Evolutionary conservation across 2,329 filamentous ascomycete species (phyloP).

Genomic region (Fusarium lateritium): DNA sequence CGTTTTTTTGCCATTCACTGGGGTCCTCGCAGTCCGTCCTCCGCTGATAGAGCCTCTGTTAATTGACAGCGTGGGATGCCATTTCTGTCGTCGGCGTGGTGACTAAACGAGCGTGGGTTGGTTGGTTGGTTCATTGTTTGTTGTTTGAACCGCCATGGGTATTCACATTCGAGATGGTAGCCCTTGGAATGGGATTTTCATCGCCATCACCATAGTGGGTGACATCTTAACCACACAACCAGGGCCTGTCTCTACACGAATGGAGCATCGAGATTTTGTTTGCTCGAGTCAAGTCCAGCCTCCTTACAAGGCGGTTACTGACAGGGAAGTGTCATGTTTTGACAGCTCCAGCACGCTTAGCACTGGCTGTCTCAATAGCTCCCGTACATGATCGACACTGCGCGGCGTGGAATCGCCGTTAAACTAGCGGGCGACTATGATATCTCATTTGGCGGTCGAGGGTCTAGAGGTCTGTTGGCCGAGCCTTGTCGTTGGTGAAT

Average conservation of each 20-base stretch:
- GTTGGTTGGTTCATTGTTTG: not conserved
- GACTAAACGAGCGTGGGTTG: not conserved
- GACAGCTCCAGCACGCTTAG: not conserved
- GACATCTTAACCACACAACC: not conserved
- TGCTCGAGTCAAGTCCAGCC: not conserved
- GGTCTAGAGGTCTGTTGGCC: not conserved
- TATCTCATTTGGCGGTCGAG: not conserved
- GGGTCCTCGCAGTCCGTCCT: slow-evolving; percentile 24
- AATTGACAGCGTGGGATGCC: not conserved
- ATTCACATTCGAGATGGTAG: not conserved
- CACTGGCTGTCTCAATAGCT: slow-evolving; percentile 10
- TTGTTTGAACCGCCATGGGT: not conserved
- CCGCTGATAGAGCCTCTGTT: slow-evolving; percentile 11
- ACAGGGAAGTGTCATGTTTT: slow-evolving; percentile 7
- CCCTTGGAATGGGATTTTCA: slow-evolving; percentile 23
- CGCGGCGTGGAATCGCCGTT: slow-evolving; percentile 21
- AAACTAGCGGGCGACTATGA: not conserved
- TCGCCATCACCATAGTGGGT: slow-evolving; percentile 6
- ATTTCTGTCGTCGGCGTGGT: not conserved
- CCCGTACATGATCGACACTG: slow-evolving; percentile 28
- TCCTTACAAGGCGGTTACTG: slow-evolving; percentile 11
- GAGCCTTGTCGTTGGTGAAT: not conserved
- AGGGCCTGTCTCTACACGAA: not conserved
- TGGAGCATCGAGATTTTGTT: slow-evolving; percentile 5
- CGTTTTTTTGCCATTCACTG: slow-evolving; percentile 35